Evolutionary conservation across 345 rosid species (phyloP), one percentile per base, ranked within the genome.

Genomic region (Noccaea caerulescens): DNA sequence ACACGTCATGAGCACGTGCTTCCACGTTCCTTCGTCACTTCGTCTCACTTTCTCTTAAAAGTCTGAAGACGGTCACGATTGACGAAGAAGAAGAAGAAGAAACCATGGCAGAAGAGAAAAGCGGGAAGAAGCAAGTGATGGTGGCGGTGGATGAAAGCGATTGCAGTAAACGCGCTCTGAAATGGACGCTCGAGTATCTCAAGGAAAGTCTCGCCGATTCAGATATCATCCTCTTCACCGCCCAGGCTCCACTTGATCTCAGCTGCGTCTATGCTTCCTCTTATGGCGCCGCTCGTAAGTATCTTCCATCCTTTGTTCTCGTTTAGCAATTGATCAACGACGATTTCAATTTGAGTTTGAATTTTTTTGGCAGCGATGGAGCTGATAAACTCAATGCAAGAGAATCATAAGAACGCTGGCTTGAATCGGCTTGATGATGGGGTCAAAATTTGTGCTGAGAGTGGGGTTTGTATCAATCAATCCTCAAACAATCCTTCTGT

Each of bases 101-200:
- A 60, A 53, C n/a, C 3, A 75, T 68, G 79, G 79, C 69, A 0
- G 79, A 62, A 62, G 83, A 69, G 32, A 55, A 66, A 56, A 80
- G 71, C 54, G 59, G 58, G 77, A 83, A 77, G 83, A 86, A 79
- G 89, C 82, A 82, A 68, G 86, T 87, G 53, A 85, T 89, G 96
- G 84, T 92, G 36, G 91, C 94, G 13, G 81, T 89, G 1, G 98
- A 89, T 49, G 92, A 88, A 4, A 92, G 89, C 72, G 94, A 92
- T 27, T 86, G 80, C 72, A 89, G 96, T 68, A 76, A 76, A 72
- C 43, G 64, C 34, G 94, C 98, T 44, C 85, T 92, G 1, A 44
- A 49, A 10, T 92, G 98, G 98, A 65, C 80, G 2, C 84, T 92
- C 8, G 69, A 69, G 0, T 77, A 78, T 76, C 80, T 92, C 8